Conservation (phyloP, 768 basidiomycete genomes). For the Pisolithus albus region DNA sequence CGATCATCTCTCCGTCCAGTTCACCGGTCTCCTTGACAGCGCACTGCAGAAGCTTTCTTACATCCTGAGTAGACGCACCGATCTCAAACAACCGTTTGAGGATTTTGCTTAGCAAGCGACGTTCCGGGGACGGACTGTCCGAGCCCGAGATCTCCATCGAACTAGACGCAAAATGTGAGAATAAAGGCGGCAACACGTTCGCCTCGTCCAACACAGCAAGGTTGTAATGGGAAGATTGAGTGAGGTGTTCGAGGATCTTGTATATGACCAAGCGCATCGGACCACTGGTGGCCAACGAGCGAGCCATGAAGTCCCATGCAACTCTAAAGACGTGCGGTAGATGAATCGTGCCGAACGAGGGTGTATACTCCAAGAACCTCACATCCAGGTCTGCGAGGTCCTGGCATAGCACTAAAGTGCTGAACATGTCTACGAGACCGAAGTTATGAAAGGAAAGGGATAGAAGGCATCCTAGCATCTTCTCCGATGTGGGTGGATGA, state of each 20-base stretch:
- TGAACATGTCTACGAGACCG: conserved; percentile 49
- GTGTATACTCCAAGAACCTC: conserved; percentile 34
- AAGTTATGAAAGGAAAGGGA: conserved; percentile 64
- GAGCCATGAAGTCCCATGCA: conserved; percentile 45
- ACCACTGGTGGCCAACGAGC: conserved; percentile 27
- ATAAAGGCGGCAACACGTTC: conserved; percentile 45
- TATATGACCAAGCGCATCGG: conserved; percentile 47
- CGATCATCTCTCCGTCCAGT: conserved; percentile 59
- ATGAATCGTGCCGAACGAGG: conserved; percentile 42
- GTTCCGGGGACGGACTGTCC: conserved; percentile 30
- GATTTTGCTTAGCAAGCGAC: conserved; percentile 53
- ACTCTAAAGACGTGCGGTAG: conserved; percentile 57
- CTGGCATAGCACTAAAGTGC: conserved; percentile 30
- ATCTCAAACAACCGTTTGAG: conserved; percentile 67
- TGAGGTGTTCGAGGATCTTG: conserved; percentile 58
- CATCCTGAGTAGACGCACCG: conserved; percentile 60
- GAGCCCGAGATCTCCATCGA: conserved; percentile 10
- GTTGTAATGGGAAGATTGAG: conserved; percentile 59
- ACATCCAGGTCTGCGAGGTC: conserved; percentile 37
- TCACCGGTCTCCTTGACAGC: conserved; percentile 42
- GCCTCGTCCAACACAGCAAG: conserved; percentile 58
- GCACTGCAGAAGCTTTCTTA: conserved; percentile 56
- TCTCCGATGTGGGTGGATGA: conserved; percentile 41
- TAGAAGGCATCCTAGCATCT: conserved; percentile 61
- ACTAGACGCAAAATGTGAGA: conserved; percentile 27